A percentile compares a stretch with the other conserved stretches of the same genome.
These are phyloP conservation scores for Tetrastigma voinierianum DNA, from an alignment of 164 flowering plant genomes.

Conservation along the genomic window DNA sequence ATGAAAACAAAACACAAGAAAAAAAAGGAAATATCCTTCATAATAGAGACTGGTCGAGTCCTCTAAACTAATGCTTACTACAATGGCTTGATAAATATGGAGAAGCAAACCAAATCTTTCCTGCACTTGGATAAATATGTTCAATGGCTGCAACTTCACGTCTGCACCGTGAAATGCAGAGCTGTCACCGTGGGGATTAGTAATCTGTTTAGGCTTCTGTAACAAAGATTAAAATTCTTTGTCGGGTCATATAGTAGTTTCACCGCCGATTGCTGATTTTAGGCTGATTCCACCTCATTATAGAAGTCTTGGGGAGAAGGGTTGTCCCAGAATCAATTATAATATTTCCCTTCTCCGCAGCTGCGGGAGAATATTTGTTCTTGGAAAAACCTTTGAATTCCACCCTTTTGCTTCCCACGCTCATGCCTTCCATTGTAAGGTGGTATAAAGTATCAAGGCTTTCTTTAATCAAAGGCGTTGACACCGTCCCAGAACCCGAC, in stretches of 20 bases:
- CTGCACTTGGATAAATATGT: conserved; percentile 8
- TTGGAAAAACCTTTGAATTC: not conserved
- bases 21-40: too few species aligned
- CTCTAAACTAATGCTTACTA: too few species aligned
- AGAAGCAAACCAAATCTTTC: conserved; percentile 20
- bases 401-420: conserved; percentile 22
- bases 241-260: not conserved
- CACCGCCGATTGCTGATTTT: not conserved
- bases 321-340: conserved; percentile 56
- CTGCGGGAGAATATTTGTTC: not conserved
- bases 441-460: conserved; percentile 29
- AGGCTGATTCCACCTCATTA: not conserved
- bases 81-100: too few species aligned
- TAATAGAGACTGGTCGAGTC: too few species aligned
- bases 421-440: conserved; percentile 37
- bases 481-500: conserved; percentile 18
- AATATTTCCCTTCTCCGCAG: conserved; percentile 21
- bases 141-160: conserved; percentile 15
- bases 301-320: conserved; percentile 17
- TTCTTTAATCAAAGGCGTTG: conserved; percentile 26
- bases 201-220: not conserved
- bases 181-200: conserved; percentile 9
- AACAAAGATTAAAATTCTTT: conserved; percentile 12
- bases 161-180: conserved; percentile 29
- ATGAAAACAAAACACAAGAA: too few species aligned